Evolutionary conservation across 2,329 filamentous ascomycete species (phyloP), one percentile per base, ranked within the genome.

Genomic region (Botrytis hyacinthi): DNA sequence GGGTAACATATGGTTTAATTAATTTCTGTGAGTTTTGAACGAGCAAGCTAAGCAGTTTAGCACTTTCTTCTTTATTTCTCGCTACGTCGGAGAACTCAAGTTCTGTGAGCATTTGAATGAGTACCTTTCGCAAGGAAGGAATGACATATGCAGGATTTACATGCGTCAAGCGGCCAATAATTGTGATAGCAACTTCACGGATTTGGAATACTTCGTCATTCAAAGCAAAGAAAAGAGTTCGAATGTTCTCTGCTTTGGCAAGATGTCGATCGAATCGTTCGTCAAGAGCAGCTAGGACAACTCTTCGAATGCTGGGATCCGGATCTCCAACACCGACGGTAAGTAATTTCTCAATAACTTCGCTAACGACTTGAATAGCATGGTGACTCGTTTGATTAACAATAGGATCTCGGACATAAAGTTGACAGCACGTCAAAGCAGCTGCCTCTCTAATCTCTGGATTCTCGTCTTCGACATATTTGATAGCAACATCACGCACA

Each of bases 91-190:
- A 97, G 79, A 98, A 98, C 78, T 97, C 95, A 35, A 99, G 91
- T 79, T 98, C 95, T 0, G 96, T 99, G 75, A 99, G 87, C 82
- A 99, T 91, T 82, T 99, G 97, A 74, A 99, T 95, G 40, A 99
- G 89, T 9, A 97, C 92, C 83, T 99, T 99, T 76, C 96, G 92
- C 57, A 99, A 83, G 0, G 96, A 97, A 2, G 97, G 96, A 79
- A 99, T 97, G 77, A 99, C 95, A 82, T 99, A 99, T 73, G 97
- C 97, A 1, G 96, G 97, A 77, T 99, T 99, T 77, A 94, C 91
- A 70, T 90, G 89, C 0, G 96, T 97, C 73, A 99, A 86, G 20
- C 97, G 93, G 46, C 96, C 97, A 79, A 99, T 97, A 77, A 99
- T 98, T 29, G 93, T 92, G 79, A 99, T 98, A 14, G 96, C 93